Evolutionary conservation across 345 rosid species (phyloP), one percentile per base, ranked within the genome.

Genomic region (Dipteronia dyeriana): DNA sequence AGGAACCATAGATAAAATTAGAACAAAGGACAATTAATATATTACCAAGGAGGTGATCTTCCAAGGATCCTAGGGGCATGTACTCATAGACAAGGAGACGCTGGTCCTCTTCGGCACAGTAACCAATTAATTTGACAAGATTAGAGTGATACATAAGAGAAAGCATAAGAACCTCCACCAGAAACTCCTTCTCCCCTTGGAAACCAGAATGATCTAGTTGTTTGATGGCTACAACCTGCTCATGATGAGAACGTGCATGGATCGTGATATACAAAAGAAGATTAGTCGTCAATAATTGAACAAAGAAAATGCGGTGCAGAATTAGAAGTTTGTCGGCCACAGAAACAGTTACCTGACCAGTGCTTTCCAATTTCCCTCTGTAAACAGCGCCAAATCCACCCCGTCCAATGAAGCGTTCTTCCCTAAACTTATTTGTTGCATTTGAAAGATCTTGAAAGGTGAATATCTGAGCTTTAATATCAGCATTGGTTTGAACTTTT

Each of bases 111-210:
- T 94, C 93, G 22, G 92, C 92, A 16, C 92, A 91, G 78, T 86
- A 94, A 17, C 97, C 98, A 10, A 90, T 81, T 84, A 94, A 43
- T 26, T 38, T 87, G 75, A 94, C 91, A 17, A 94, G 92, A 82
- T 92, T 89, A 62, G 86, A 87, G 65, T 94, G 97, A 64, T 84
- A 85, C 82, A 89, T 22, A 74, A 84, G 86, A 41, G 95, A 90
- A 61, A 94, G 97, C 97, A 92, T 94, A 62, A 92, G 89, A 77
- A 92, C 94, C 85, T 94, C 97, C 56, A 90, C 95, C 17, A 91
- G 88, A 76, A 91, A 92, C 84, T 94, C 97, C 71, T 85, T 89
- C 34, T 94, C 97, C 51, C 97, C 97, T 90, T 94, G 98, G 49
- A 39, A 49, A 65, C 97, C 89, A 13, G 79, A 74, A 7, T 76